These are phyloP conservation scores for Immersiporthe knoxdaviesiana DNA, from an alignment of 2,329 filamentous ascomycete genomes.

Conservation along the genomic window DNA sequence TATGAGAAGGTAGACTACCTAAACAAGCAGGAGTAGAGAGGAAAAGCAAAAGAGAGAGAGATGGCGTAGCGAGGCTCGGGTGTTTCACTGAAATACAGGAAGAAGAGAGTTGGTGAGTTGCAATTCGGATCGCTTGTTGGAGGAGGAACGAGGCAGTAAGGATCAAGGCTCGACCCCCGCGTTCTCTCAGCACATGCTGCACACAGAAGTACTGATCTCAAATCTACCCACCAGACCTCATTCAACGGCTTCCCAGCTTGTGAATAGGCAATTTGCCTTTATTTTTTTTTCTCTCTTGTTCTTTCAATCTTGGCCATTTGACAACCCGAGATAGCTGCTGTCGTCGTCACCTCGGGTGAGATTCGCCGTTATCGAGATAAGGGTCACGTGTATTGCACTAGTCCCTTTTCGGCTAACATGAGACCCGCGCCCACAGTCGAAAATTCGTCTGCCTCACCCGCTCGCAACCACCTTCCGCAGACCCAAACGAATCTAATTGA, in stretches of 20 bases:
- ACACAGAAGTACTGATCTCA: background rate
- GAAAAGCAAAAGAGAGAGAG: background rate
- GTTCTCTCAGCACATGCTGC: background rate
- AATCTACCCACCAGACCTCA: background rate
- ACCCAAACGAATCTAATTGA: conserved; percentile 15
- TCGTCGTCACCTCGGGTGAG: conserved; percentile 6
- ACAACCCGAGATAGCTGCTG: background rate
- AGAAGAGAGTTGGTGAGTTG: background rate
- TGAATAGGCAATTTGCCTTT: background rate
- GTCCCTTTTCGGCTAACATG: background rate
- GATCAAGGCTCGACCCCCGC: background rate
- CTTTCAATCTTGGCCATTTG: background rate
- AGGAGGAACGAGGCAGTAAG: background rate
- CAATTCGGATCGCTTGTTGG: background rate
- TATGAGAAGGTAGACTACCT: background rate
- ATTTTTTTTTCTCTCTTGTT: no score
- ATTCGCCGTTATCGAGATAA: conserved; percentile 22
- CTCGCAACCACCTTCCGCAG: conserved; percentile 12
- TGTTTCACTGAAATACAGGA: background rate
- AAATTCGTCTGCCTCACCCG: conserved; percentile 26
- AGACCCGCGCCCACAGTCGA: conserved; percentile 28
- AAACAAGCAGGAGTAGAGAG: background rate
- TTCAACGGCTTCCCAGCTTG: background rate
- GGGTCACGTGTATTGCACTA: conserved; percentile 26
- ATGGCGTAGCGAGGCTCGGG: background rate